These are phyloP conservation scores for Cochlearia excelsa DNA, from an alignment of 345 rosid species.

Conservation along the genomic window DNA sequence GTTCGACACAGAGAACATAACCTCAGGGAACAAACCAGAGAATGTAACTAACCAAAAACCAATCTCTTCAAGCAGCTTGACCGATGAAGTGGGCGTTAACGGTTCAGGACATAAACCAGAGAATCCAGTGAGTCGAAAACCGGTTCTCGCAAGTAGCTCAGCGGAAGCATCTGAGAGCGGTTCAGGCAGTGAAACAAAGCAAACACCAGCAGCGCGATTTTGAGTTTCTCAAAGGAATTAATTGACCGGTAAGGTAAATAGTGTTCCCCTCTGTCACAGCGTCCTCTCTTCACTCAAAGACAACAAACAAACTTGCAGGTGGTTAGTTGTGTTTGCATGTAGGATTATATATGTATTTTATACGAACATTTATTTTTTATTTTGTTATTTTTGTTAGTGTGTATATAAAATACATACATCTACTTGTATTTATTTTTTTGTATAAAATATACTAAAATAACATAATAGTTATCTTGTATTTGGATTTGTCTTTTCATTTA, in stretches of 20 bases:
- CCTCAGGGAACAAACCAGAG: constrained; percentile 12
- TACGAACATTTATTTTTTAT: background rate
- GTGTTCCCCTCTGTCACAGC: background rate
- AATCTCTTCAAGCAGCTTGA: constrained; percentile 16
- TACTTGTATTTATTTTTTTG: constrained; percentile 1
- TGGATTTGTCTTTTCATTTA: no score
- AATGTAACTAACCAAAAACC: background rate
- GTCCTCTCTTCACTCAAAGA: no score
- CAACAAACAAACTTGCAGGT: no score
- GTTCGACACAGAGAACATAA: constrained; percentile 1
- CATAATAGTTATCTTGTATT: no score
- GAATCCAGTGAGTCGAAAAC: constrained; percentile 2
- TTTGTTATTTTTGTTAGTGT: background rate
- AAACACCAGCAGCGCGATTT: no score
- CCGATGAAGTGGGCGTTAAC: background rate
- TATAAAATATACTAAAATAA: no score
- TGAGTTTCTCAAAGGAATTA: no score
- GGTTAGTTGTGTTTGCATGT: constrained; percentile 10
- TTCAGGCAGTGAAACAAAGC: no score
- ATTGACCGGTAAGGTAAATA: constrained; percentile 17
- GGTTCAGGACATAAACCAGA: constrained; percentile 6
- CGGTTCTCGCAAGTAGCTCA: constrained; percentile 4
- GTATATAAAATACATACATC: background rate
- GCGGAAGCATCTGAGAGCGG: no score
- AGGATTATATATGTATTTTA: constrained; percentile 15